These are phyloP conservation scores for Panicum miliaceum DNA, from an alignment of 176 grass and related monocot genomes.

Conservation along the genomic window DNA sequence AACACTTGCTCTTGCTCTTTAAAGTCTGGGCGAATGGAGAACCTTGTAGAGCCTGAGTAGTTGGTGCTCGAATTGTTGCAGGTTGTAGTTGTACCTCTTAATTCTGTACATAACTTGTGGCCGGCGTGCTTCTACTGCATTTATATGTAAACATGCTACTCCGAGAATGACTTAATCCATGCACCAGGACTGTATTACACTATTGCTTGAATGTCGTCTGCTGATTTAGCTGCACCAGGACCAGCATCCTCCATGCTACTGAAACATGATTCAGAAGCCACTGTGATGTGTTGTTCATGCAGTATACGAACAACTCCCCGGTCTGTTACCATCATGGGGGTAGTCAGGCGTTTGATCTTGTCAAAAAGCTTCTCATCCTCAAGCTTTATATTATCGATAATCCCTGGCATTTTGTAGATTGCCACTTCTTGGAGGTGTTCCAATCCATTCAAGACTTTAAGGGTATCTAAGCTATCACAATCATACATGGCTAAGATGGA, in stretches of 20 bases:
- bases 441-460: constrained; percentile 33
- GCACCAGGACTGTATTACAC: neutral
- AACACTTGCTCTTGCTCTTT: neutral
- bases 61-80: neutral
- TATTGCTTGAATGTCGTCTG: constrained; percentile 14
- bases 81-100: neutral
- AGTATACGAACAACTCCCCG: neutral
- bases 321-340: neutral
- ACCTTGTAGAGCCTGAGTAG: neutral
- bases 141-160: neutral
- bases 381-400: constrained; percentile 20
- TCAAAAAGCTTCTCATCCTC: constrained; percentile 30
- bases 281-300: neutral
- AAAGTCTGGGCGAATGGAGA: neutral
- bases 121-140: constrained; percentile 3
- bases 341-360: constrained; percentile 50
- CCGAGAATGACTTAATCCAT: constrained; percentile 9
- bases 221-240: neutral
- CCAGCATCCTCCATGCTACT: constrained; percentile 1
- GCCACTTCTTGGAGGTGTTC: constrained; percentile 52
- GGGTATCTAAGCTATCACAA: constrained; percentile 48
- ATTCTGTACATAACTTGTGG: neutral
- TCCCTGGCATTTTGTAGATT: constrained; percentile 44
- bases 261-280: neutral
- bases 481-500: constrained; percentile 48